phyloP scores from a whole-genome alignment of 164 flowering plant genomes.

The Magnolia changhungtana region DNA sequence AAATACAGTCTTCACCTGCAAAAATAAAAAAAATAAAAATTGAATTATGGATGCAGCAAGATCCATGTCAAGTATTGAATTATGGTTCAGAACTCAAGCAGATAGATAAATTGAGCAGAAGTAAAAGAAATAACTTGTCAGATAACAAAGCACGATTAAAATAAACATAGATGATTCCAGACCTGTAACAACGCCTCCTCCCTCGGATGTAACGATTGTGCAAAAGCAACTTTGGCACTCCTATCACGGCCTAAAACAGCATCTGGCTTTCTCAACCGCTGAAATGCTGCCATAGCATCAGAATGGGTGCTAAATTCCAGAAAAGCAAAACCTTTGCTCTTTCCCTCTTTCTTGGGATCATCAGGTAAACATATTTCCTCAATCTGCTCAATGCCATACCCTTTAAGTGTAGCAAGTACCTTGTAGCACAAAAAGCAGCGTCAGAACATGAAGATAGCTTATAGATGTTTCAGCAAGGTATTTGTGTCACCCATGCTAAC shows the following conservation, averaged over 20 bases:
- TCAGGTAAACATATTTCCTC: slow-evolving; percentile 34
- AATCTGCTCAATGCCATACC: slow-evolving; percentile 29
- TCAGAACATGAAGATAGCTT: not conserved
- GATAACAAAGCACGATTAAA: not conserved
- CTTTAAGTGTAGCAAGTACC: slow-evolving; percentile 32
- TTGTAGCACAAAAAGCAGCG: not conserved
- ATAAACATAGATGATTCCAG: slow-evolving; percentile 2
- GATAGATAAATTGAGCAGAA: no score
- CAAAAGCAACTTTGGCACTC: slow-evolving; percentile 41
- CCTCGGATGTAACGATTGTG: slow-evolving; percentile 30
- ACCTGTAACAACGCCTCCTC: slow-evolving; percentile 41
- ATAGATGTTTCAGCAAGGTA: no score
- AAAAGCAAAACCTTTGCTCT: slow-evolving; percentile 35
- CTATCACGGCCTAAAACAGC: slow-evolving; percentile 40
- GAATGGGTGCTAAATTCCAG: slow-evolving; percentile 34
- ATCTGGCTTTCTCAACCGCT: slow-evolving; percentile 37
- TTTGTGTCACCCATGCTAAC: no score
- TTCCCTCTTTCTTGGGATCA: slow-evolving; percentile 33
- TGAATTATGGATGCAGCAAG: not conserved
- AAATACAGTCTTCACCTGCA: slow-evolving; percentile 39
- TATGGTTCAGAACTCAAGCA: not conserved
- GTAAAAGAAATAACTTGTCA: not conserved
- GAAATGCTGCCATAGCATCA: slow-evolving; percentile 40
- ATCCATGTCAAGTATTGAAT: not conserved
- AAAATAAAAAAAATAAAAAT: not conserved